Evolutionary conservation across 768 basidiomycete species (phyloP).

Genomic region (Hirschioporus abietinus): DNA sequence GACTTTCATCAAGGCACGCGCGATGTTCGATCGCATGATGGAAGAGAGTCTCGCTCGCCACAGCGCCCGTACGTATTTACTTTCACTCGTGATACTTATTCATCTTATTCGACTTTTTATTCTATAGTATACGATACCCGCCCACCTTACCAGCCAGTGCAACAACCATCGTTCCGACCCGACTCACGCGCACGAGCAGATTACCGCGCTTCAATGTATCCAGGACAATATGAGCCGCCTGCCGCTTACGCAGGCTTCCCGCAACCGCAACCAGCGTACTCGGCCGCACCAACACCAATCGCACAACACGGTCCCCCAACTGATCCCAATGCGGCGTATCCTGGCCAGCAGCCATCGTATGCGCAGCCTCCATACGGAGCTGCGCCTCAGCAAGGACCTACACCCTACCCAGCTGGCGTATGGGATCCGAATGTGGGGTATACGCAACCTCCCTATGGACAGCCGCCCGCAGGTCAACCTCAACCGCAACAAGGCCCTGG

Average conservation of each 20-base stretch:
- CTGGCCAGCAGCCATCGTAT: constrained; percentile 20
- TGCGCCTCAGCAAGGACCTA: constrained; percentile 16
- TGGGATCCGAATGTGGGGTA: background rate
- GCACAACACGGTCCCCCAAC: constrained; percentile 25
- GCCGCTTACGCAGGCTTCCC: background rate
- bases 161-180: constrained; percentile 20
- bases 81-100: background rate
- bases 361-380: constrained; percentile 24
- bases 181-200: constrained; percentile 24
- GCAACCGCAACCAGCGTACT: background rate
- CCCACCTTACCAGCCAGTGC: constrained; percentile 19
- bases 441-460: constrained; percentile 9
- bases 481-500: constrained; percentile 25
- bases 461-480: constrained; percentile 12
- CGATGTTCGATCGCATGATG: constrained; percentile 92
- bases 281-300: constrained; percentile 21
- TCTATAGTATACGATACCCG: constrained; percentile 51
- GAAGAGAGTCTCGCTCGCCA: constrained; percentile 81
- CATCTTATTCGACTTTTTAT: constrained; percentile 10
- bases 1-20: constrained; percentile 82
- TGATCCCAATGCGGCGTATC: constrained; percentile 21
- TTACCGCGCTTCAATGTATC: constrained; percentile 21
- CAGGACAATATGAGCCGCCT: background rate
- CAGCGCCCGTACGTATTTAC: constrained; percentile 46
- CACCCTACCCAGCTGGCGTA: constrained; percentile 3